phyloP scores from a whole-genome alignment of 1,284 basidiomycete genomes.

The Heliocybe sulcata region DNA sequence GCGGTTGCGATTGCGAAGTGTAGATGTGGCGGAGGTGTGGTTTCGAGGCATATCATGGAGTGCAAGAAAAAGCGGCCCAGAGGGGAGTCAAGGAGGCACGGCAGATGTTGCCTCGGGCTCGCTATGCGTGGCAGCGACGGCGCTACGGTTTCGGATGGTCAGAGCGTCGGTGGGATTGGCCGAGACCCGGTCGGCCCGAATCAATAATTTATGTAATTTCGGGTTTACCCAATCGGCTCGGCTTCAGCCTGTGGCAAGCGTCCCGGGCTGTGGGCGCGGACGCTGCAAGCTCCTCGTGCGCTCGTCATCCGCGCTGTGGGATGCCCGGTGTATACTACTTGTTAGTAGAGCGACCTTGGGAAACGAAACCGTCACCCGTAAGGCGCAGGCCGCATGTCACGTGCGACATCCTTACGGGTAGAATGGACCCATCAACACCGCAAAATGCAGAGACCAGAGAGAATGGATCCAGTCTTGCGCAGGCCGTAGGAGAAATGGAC shows the following conservation, averaged over 20 bases:
- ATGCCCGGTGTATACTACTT: background rate
- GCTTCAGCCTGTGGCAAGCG: background rate
- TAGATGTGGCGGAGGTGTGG: slow-evolving; percentile 62
- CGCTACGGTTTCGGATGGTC: slow-evolving; percentile 2
- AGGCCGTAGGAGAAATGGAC: background rate
- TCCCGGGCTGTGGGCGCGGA: background rate
- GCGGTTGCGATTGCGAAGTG: slow-evolving; percentile 77
- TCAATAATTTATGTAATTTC: slow-evolving; percentile 2
- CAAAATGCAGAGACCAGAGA: background rate
- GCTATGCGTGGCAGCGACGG: slow-evolving; percentile 2
- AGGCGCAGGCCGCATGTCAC: background rate
- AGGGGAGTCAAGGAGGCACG: background rate
- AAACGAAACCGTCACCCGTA: background rate
- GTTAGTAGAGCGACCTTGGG: background rate
- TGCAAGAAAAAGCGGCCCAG: background rate
- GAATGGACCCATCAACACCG: background rate
- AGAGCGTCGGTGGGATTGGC: slow-evolving; percentile 2
- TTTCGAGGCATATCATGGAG: slow-evolving; percentile 79
- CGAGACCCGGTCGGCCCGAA: slow-evolving; percentile 1
- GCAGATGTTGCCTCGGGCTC: background rate
- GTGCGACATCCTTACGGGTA: background rate
- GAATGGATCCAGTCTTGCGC: background rate
- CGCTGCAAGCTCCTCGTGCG: background rate
- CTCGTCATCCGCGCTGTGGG: background rate
- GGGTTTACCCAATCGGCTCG: background rate